These are phyloP conservation scores for Aegilops sharonensis DNA, from an alignment of 176 grass and related monocot genomes.

Conservation along the genomic window DNA sequence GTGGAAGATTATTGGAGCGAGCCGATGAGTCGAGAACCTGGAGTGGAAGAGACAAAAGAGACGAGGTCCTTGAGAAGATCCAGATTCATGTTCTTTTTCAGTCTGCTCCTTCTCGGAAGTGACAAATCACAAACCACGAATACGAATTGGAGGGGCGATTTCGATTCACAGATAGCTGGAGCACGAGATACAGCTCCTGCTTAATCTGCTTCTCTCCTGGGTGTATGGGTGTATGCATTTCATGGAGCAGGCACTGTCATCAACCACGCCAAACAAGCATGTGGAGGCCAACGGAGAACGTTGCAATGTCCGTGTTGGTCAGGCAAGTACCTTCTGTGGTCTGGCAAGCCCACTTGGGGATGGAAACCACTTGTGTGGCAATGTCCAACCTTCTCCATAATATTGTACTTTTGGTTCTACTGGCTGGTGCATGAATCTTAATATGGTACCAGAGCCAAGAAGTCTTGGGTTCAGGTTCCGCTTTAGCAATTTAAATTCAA, in stretches of 20 bases:
- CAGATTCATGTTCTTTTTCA: background rate
- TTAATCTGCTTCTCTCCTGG: background rate
- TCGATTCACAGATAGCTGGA: background rate
- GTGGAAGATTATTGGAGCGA: background rate
- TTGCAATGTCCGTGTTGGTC: background rate
- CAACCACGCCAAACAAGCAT: background rate
- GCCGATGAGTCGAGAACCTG: background rate
- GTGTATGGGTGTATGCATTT: background rate
- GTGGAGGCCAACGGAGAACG: background rate
- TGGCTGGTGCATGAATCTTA: too few species aligned
- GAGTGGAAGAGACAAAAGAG: background rate
- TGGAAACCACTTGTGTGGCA: too few species aligned
- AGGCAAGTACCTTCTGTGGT: background rate
- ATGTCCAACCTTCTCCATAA: too few species aligned
- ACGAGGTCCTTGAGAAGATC: background rate
- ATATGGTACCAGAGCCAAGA: too few species aligned
- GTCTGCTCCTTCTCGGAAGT: background rate
- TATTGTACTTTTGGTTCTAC: too few species aligned
- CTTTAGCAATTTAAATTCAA: too few species aligned
- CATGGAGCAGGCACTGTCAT: background rate
- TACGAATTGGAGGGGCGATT: background rate
- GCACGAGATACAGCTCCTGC: background rate
- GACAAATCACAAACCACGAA: background rate
- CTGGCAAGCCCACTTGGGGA: background rate
- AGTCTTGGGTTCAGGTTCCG: too few species aligned